Evolutionary conservation across 2,329 filamentous ascomycete genomes (phyloP).

Genomic region (Fusarium nelsonii): DNA sequence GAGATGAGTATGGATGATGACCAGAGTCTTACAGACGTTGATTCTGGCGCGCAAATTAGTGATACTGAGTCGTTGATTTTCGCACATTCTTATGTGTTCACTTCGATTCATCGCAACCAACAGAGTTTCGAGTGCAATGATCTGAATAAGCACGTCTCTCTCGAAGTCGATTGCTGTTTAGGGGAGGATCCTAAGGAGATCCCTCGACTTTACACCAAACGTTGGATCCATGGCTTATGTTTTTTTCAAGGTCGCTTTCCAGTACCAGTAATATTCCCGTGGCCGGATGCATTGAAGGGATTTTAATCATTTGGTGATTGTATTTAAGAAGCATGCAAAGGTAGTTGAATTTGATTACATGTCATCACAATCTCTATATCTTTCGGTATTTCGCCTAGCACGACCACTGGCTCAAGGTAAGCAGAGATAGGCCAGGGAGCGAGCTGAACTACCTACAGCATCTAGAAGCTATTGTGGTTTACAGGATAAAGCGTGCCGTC

Average conservation of each 20-base stretch:
- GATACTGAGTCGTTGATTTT: no score
- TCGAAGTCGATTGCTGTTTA: background rate
- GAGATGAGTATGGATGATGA: background rate
- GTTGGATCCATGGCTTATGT: background rate
- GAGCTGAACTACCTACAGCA: no score
- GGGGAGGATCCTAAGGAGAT: fast-evolving
- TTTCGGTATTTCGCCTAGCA: no score
- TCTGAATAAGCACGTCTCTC: background rate
- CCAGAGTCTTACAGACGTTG: no score
- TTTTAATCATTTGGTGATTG: background rate
- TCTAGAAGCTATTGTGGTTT: no score
- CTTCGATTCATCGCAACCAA: background rate
- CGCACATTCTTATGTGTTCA: background rate
- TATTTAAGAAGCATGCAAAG: background rate
- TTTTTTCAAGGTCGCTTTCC: background rate
- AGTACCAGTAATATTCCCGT: background rate
- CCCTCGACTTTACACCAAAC: background rate
- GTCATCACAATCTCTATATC: no score
- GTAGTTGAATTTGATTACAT: no score
- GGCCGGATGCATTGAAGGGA: fast-evolving
- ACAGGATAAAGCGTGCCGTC: no score
- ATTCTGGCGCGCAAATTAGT: no score
- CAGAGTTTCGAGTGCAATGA: background rate
- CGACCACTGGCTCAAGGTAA: no score
- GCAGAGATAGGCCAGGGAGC: no score